Evolutionary conservation across 208 protist genomes (phyloP).

Genomic region (Leishmania braziliensis): DNA sequence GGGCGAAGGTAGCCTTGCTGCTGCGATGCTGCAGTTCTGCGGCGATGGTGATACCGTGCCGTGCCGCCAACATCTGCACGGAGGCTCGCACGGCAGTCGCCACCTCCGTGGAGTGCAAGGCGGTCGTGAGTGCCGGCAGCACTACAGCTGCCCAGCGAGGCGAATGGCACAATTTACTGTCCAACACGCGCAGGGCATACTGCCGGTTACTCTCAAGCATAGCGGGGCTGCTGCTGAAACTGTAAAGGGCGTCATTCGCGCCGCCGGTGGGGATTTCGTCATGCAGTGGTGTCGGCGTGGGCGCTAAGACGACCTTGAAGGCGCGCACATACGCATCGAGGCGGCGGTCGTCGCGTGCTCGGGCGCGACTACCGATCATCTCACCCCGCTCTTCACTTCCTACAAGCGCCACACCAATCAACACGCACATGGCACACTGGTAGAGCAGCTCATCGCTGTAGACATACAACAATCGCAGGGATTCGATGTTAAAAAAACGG

Average conservation of each 20-base stretch:
- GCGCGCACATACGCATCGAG: slow-evolving; percentile 20
- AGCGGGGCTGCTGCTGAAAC: background rate
- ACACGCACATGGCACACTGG: slow-evolving; percentile 42
- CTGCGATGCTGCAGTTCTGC: slow-evolving; percentile 5
- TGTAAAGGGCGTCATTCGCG: background rate
- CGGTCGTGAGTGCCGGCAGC: slow-evolving; percentile 4
- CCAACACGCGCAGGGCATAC: background rate
- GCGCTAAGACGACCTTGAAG: slow-evolving; percentile 31
- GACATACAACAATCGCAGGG: slow-evolving; percentile 16
- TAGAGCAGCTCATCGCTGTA: slow-evolving; percentile 51
- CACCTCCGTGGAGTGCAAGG: background rate
- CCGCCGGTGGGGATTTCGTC: background rate
- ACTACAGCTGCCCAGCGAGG: slow-evolving; percentile 14
- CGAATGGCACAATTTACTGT: background rate
- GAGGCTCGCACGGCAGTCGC: background rate
- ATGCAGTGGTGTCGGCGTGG: slow-evolving; percentile 34
- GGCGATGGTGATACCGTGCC: slow-evolving; percentile 7
- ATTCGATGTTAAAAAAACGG: slow-evolving; percentile 3
- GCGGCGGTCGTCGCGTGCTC: background rate
- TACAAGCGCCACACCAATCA: slow-evolving; percentile 11
- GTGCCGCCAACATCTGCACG: slow-evolving; percentile 13
- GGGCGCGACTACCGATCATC: background rate
- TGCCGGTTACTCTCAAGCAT: slow-evolving; percentile 22
- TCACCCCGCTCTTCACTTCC: background rate
- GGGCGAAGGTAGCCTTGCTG: background rate